Base-by-base conservation (phyloP, 1,139 yeast genomes). In the Maudiozyma humilis region DNA sequence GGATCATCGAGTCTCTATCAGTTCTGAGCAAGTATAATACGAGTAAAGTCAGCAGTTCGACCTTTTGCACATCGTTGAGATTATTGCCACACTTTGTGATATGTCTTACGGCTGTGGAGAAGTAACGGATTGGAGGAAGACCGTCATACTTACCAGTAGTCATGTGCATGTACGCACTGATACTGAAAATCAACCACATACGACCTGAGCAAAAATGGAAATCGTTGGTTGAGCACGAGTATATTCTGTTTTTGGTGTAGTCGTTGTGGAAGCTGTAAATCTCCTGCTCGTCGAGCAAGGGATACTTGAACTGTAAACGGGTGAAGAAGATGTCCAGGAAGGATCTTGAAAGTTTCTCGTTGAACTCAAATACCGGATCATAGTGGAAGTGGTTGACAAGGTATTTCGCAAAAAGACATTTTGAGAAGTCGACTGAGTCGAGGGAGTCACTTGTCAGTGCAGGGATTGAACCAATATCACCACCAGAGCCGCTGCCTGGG, bases 61-160 rank as follows among this genome's bases (percentile, higher is more conserved):
- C 65, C 51, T 70, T 72, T 53, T 73, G 69, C 36, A 71, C 59
- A 18, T 65, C 63, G 20, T 67, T 57, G 37, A 71, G 56, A 34
- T 67, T 61, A 17, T 63, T 51, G 7, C 60, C 59, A 49, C 76
- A 69, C 48, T 71, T 65, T 5, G 76, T 64, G 7, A 76, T 67
- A 52, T 75, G 76, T 39, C 80, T 65, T 37, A 78, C 62, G 1
- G 82, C 81, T 3, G 78, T 73, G 12, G 79, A 69, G 51, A 74
- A 72, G 51, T 71, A 72, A 43, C 75, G 60, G 18, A 64, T 65
- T 1, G 79, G 78, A n/a, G 70, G 66, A 16, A 75, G 69, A 2
- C 77, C 77, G 44, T 57, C 60, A 52, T 73, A 73, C 47, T 70
- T 69, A 5, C 78, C 78, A 2, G 77, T 71, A 1, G 76, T 66